Percentiles rank a stretch among this genome's conserved stretches.
Conservation (phyloP, 2,329 filamentous ascomycete genomes). For the Xylariaceae sp. region DNA sequence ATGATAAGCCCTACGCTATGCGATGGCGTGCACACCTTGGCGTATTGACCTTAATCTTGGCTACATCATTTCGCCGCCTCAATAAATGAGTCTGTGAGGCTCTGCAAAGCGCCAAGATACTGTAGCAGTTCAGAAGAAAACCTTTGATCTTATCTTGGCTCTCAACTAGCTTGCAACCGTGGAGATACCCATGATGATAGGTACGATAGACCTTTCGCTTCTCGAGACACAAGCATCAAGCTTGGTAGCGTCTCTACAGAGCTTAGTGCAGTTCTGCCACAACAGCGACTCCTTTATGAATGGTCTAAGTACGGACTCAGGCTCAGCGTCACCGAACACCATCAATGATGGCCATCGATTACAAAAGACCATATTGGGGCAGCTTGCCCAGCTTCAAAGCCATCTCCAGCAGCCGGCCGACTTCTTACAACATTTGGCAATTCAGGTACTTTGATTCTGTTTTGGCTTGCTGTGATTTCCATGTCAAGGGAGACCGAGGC, state of each 20-base stretch:
- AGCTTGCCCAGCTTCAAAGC: not conserved
- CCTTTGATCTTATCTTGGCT: too few species aligned
- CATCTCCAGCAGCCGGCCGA: not conserved
- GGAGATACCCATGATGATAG: not conserved
- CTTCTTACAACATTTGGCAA: slow-evolving; percentile 3
- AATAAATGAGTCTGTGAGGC: too few species aligned
- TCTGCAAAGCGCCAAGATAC: too few species aligned
- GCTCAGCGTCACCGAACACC: not conserved
- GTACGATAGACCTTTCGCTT: not conserved
- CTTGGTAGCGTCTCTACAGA: not conserved
- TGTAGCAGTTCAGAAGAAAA: too few species aligned
- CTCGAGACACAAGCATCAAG: not conserved
- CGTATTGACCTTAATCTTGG: too few species aligned
- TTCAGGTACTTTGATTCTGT: not conserved
- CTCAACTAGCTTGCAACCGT: too few species aligned
- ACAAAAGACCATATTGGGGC: not conserved
- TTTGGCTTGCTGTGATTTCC: not conserved
- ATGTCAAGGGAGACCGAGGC: not conserved
- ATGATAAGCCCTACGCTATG: too few species aligned
- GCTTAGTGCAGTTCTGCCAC: not conserved
- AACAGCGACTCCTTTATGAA: not conserved
- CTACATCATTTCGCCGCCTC: too few species aligned
- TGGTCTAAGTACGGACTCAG: not conserved
- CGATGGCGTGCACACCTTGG: too few species aligned
- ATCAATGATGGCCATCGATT: not conserved